A percentile compares a stretch with the other conserved stretches of the same genome.
phyloP scores from a whole-genome alignment of 129 eudicot genomes.

The Sambucus nigra region DNA sequence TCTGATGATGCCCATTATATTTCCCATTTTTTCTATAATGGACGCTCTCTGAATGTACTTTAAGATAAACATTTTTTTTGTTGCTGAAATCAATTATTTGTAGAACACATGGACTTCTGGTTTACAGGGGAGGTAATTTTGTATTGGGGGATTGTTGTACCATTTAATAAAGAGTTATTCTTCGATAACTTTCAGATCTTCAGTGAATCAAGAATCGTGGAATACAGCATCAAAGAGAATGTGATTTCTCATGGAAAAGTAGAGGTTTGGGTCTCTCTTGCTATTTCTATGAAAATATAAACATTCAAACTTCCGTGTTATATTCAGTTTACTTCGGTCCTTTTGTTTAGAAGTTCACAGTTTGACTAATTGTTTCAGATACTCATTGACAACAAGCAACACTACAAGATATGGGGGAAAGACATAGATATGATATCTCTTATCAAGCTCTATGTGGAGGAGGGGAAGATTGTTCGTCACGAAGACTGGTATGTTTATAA shows the following conservation, averaged over 20 bases:
- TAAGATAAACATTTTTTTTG: no score
- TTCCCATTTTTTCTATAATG: no score
- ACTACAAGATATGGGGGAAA: constrained; percentile 67
- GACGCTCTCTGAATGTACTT: no score
- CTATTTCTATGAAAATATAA: no score
- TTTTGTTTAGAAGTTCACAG: neutral
- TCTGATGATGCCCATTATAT: no score
- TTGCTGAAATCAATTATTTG: no score
- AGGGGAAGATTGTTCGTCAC: constrained; percentile 72
- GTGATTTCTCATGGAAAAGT: constrained; percentile 50
- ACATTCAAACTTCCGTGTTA: neutral
- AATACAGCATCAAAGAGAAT: constrained; percentile 53
- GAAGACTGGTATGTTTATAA: constrained; percentile 54
- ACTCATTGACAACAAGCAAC: constrained; percentile 71
- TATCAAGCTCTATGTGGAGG: constrained; percentile 56
- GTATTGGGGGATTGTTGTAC: no score
- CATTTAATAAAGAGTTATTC: neutral
- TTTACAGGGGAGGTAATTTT: no score
- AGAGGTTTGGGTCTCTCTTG: constrained; percentile 38
- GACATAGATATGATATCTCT: constrained; percentile 72
- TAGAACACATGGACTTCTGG: no score
- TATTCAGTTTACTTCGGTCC: neutral
- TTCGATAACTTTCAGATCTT: constrained; percentile 39
- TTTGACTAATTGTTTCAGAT: constrained; percentile 27
- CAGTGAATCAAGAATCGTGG: constrained; percentile 67